phyloP scores from a whole-genome alignment of 768 basidiomycete genomes.

The Termitomyces heimii region DNA sequence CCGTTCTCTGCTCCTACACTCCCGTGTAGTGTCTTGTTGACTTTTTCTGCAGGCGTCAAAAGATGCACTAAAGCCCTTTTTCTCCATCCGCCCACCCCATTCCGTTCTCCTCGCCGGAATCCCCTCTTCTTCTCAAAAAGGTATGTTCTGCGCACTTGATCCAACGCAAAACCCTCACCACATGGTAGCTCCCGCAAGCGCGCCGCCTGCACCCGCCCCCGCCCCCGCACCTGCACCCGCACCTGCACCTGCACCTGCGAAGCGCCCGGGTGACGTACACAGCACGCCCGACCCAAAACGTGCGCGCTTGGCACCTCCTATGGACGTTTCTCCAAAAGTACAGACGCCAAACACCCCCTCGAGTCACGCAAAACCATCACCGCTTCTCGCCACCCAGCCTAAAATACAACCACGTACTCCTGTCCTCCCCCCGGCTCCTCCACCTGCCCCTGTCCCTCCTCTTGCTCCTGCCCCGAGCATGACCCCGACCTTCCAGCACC shows the following conservation, averaged over 20 bases:
- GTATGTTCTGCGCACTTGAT: not conserved
- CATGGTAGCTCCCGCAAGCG: not conserved
- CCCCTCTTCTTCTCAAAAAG: conserved; percentile 28
- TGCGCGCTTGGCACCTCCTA: conserved; percentile 23
- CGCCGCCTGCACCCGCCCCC: not conserved
- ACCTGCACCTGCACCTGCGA: conserved; percentile 17
- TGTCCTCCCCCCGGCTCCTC: not conserved
- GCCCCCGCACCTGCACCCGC: not conserved
- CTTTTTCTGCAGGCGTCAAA: conserved; percentile 25
- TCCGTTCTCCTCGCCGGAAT: conserved; percentile 43
- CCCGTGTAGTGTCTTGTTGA: not conserved
- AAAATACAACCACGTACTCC: conserved; percentile 12
- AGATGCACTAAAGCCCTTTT: conserved; percentile 46
- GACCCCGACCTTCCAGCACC: not conserved
- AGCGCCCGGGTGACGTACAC: conserved; percentile 37
- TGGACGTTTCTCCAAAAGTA: conserved; percentile 17
- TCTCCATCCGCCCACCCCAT: conserved; percentile 41
- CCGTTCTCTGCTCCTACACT: conserved; percentile 14
- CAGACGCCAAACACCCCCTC: conserved; percentile 17
- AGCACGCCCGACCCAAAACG: conserved; percentile 40
- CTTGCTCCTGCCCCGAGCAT: not conserved
- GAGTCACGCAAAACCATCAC: conserved; percentile 18
- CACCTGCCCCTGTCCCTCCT: not conserved
- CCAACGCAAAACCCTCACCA: not conserved
- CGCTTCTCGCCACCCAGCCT: conserved; percentile 12